Evolutionary conservation across 2,329 filamentous ascomycete species (phyloP).

Genomic region (Sclerotinia nivalis): DNA sequence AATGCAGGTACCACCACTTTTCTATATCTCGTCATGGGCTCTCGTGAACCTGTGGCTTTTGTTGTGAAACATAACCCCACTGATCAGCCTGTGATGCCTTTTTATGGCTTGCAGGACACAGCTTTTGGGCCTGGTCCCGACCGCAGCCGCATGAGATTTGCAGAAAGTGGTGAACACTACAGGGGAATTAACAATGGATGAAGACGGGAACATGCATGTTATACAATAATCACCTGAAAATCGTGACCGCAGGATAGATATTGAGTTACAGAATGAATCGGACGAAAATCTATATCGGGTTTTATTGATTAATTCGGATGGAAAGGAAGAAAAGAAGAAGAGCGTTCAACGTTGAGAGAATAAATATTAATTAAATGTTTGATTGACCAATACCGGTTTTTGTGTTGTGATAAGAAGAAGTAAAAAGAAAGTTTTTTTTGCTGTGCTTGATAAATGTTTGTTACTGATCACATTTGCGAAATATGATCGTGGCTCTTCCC

Average conservation of each 20-base stretch:
- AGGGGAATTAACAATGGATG: slow-evolving; percentile 15
- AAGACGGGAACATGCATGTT: slow-evolving; percentile 20
- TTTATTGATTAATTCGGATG: slow-evolving; percentile 7
- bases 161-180: slow-evolving; percentile 12
- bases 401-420: background rate
- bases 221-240: slow-evolving; percentile 23
- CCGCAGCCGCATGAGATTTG: slow-evolving; percentile 14
- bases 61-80: background rate
- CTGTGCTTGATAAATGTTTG: background rate
- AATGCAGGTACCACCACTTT: slow-evolving; percentile 18
- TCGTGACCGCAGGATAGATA: slow-evolving; percentile 13
- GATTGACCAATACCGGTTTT: background rate
- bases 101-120: slow-evolving; percentile 20
- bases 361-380: background rate
- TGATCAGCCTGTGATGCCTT: slow-evolving; percentile 16
- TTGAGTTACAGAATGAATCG: slow-evolving; percentile 13
- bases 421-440: background rate
- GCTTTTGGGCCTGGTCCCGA: slow-evolving; percentile 14
- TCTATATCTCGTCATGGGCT: background rate
- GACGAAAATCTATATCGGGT: slow-evolving; percentile 16
- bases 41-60: slow-evolving; percentile 1
- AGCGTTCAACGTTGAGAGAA: slow-evolving; percentile 2
- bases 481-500: slow-evolving; percentile 14
- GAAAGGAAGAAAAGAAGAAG: slow-evolving; percentile 13
- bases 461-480: slow-evolving; percentile 17